phyloP scores from a whole-genome alignment of 2,329 filamentous ascomycete genomes.

The Trichoderma guizhouense region DNA sequence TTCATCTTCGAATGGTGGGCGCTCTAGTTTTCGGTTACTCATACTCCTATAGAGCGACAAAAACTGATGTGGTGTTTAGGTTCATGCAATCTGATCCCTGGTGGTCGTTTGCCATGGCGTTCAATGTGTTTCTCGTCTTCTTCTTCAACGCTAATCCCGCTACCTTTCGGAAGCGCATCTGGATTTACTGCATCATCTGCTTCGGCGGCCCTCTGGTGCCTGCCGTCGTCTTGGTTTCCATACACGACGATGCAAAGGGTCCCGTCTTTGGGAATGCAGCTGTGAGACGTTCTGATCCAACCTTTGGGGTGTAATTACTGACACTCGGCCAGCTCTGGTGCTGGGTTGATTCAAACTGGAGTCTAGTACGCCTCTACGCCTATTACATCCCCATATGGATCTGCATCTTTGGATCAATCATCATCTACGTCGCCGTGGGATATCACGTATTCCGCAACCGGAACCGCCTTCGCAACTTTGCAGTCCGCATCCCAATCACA shows the following conservation, averaged over 20 bases:
- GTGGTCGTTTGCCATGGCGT: constrained; percentile 78
- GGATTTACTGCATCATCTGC: constrained; percentile 65
- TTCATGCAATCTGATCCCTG: constrained; percentile 74
- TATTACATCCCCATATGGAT: constrained; percentile 61
- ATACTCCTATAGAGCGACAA: not conserved
- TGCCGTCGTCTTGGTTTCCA: constrained; percentile 61
- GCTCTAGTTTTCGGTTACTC: not conserved
- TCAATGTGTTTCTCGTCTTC: constrained; percentile 72
- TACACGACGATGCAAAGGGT: constrained; percentile 40
- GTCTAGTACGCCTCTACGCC: constrained; percentile 54
- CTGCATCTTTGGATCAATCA: constrained; percentile 51
- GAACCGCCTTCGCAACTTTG: constrained; percentile 51
- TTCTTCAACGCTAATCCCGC: constrained; percentile 56
- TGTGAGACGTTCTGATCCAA: constrained; percentile 34
- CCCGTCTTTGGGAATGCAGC: constrained; percentile 55
- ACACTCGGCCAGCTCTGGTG: constrained; percentile 50
- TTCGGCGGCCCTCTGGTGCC: constrained; percentile 70
- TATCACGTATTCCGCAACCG: constrained; percentile 58
- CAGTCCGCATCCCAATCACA: constrained; percentile 25
- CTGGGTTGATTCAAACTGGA: constrained; percentile 55
- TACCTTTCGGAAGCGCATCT: constrained; percentile 65
- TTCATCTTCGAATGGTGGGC: constrained; percentile 65
- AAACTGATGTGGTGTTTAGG: constrained; percentile 40
- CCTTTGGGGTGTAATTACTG: not conserved
- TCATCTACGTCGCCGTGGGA: constrained; percentile 56